These are phyloP conservation scores for Lasiodiplodia citricola DNA, from an alignment of 2,329 filamentous ascomycete genomes.

Conservation along the genomic window DNA sequence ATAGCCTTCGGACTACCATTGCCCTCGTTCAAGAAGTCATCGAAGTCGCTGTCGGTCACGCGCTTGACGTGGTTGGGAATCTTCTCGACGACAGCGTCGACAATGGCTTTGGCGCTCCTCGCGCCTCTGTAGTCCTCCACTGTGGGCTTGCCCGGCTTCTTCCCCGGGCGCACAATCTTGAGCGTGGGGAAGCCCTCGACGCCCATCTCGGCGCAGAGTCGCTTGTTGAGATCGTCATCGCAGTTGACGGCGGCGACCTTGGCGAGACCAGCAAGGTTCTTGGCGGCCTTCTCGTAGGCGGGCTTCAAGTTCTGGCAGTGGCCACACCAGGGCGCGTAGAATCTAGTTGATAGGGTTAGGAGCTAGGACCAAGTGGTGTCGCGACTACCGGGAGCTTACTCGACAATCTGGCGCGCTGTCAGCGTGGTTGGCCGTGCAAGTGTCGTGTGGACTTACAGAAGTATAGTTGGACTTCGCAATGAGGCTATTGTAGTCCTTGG, in stretches of 20 bases:
- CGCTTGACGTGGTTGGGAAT: slow-evolving; percentile 91
- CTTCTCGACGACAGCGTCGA: slow-evolving; percentile 81
- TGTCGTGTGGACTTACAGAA: slow-evolving; percentile 66
- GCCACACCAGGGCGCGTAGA: slow-evolving; percentile 97
- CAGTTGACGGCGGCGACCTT: slow-evolving; percentile 96
- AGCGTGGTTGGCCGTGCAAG: neutral
- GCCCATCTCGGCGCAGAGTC: slow-evolving; percentile 81
- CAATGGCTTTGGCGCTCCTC: slow-evolving; percentile 83
- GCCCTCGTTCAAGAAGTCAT: slow-evolving; percentile 71
- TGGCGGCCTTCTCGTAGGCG: slow-evolving; percentile 91
- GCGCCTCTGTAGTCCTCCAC: slow-evolving; percentile 91
- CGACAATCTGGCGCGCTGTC: slow-evolving; percentile 34
- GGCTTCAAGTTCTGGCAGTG: slow-evolving; percentile 97
- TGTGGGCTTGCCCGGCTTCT: slow-evolving; percentile 77
- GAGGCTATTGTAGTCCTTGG: slow-evolving; percentile 78
- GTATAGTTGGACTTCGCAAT: slow-evolving; percentile 91
- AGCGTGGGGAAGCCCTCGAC: slow-evolving; percentile 94
- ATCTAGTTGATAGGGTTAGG: slow-evolving; percentile 63
- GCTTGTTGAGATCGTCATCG: slow-evolving; percentile 91
- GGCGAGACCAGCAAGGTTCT: slow-evolving; percentile 85
- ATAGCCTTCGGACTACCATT: slow-evolving; percentile 81
- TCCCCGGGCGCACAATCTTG: slow-evolving; percentile 87
- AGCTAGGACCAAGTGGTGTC: slow-evolving; percentile 20
- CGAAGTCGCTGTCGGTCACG: slow-evolving; percentile 78
- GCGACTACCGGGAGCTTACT: slow-evolving; percentile 29